Evolutionary conservation across 257 asterid species (phyloP), one percentile per base, ranked within the genome.

Genomic region (Przewalskia tangutica): DNA sequence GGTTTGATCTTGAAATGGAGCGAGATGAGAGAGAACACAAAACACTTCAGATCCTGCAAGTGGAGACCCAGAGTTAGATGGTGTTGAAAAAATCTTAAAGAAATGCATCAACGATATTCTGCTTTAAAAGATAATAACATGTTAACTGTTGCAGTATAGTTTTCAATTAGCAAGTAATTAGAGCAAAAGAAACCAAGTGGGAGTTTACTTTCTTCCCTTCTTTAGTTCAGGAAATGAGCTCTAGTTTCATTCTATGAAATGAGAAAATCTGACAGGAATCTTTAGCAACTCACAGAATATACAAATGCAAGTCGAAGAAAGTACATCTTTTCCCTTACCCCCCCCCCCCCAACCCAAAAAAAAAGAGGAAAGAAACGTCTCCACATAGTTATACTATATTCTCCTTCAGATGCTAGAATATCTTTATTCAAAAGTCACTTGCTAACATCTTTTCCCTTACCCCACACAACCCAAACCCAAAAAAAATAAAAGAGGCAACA

Each of bases 1-100:
- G 97, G 98, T 68, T 91, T 93, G 89, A 93, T 93, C 92, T 92
- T 92, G 93, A 95, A 93, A 92, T 95, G 97, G 34, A 92, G 91
- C 1, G 97, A 92, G 84, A 95, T 94, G 0, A 94, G 91, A 62
- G 98, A 95, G 89, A 93, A 93, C 84, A 95, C 97, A 4, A 92
- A 91, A 79, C 98, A 95, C 89, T 94, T 94, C 85, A 94, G 86
- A 84, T 94, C 94, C 97, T 94, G 96, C 89, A 90, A 84, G 16
- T n/a, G 75, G 23, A 84, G 11, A 84, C 12, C 32, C 32, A 27
- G 8, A 10, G 48, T 44, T 36, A 32, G 17, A 48, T 48, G 6
- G 1, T 20, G 79, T 20, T 48, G 59, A 73, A 20, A 71, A 58
- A 18, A 20, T 18, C 38, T 18, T 11, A 46, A 46, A 46, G 20